Conservation (phyloP, 2,329 filamentous ascomycete genomes). For the Fusarium sp. region DNA sequence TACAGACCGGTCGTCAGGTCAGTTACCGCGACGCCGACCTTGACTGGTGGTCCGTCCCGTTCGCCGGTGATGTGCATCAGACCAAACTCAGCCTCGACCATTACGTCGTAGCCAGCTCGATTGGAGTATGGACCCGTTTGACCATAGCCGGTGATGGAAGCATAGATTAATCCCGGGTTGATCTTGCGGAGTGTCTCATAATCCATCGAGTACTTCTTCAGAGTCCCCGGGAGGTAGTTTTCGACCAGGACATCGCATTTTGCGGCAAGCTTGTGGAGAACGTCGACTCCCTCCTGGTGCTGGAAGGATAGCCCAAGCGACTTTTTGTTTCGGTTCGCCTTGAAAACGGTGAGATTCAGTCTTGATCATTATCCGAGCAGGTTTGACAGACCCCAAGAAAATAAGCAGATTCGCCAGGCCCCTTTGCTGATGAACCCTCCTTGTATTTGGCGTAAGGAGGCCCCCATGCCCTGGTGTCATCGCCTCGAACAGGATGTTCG, state of each 20-base stretch:
- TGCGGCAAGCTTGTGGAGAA: constrained; percentile 87
- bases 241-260: constrained; percentile 95
- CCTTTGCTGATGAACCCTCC: constrained; percentile 70
- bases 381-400: constrained; percentile 81
- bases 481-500: constrained; percentile 91
- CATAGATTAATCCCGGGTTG: constrained; percentile 92
- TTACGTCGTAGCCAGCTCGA: constrained; percentile 96
- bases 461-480: constrained; percentile 97
- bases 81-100: constrained; percentile 98
- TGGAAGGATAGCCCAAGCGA: constrained; percentile 94
- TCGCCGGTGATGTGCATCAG: constrained; percentile 98
- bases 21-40: constrained; percentile 97
- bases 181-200: constrained; percentile 85
- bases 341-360: constrained; percentile 31
- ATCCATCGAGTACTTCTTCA: constrained; percentile 94
- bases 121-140: constrained; percentile 92
- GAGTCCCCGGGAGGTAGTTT: constrained; percentile 92
- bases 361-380: background rate
- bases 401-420: constrained; percentile 94
- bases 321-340: constrained; percentile 98
- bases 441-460: constrained; percentile 91
- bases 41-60: constrained; percentile 91
- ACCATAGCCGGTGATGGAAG: constrained; percentile 96
- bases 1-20: constrained; percentile 96
- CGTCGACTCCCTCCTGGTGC: constrained; percentile 84